Percentiles rank a stretch among this genome's conserved stretches.
These are phyloP conservation scores for Sclerotinia minor DNA, from an alignment of 2,329 filamentous ascomycete genomes.

Conservation along the genomic window DNA sequence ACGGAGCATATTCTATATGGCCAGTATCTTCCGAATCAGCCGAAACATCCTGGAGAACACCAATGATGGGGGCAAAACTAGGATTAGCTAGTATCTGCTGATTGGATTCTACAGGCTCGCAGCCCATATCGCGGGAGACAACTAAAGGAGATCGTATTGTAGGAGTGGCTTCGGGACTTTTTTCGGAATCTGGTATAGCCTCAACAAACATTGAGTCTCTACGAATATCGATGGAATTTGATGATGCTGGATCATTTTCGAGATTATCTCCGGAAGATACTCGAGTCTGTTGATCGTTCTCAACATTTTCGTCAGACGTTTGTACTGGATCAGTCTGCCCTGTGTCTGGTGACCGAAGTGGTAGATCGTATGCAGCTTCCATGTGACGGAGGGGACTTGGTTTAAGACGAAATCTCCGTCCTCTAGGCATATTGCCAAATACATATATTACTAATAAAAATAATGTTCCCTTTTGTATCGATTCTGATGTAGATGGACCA, in stretches of 20 bases:
- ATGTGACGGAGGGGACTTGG: neutral
- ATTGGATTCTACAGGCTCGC: neutral
- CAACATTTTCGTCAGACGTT: neutral
- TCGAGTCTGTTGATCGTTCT: neutral
- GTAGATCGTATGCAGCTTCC: neutral
- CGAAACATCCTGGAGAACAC: neutral
- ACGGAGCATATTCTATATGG: neutral
- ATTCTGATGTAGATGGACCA: neutral
- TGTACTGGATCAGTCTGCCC: neutral
- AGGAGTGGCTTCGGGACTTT: neutral
- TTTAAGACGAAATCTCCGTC: rapidly evolving
- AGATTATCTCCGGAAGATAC: neutral
- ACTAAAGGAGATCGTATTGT: neutral
- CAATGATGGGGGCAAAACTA: neutral
- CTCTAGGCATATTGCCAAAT: neutral
- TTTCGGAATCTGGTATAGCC: neutral
- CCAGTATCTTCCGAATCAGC: no score
- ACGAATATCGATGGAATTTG: neutral
- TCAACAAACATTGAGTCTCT: neutral
- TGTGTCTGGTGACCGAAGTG: neutral
- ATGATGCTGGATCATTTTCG: neutral
- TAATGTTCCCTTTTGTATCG: neutral
- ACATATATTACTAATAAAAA: neutral
- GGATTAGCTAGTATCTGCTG: neutral
- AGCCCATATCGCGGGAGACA: neutral